These are phyloP conservation scores for Saccharomyces hybrid DNA, from an alignment of 1,139 yeast species.

Conservation along the genomic window DNA sequence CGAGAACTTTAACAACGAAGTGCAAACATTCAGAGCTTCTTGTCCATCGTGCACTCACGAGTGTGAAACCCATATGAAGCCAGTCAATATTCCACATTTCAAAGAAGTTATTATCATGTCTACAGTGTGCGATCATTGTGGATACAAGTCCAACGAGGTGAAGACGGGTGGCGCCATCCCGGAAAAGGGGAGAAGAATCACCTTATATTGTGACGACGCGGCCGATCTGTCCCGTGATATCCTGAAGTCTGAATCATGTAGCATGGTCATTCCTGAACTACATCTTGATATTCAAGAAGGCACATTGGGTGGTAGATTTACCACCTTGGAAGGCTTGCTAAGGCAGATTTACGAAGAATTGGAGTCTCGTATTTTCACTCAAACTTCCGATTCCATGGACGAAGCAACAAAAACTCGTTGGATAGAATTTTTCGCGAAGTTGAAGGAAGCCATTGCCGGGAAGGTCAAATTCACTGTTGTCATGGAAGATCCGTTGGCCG, in stretches of 20 bases:
- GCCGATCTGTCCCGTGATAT: constrained; percentile 94
- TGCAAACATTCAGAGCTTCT: constrained; percentile 85
- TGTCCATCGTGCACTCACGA: constrained; percentile 77
- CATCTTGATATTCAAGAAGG: constrained; percentile 91
- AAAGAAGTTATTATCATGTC: constrained; percentile 96
- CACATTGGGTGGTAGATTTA: constrained; percentile 95
- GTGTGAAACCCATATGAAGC: constrained; percentile 93
- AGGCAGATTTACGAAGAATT: constrained; percentile 86
- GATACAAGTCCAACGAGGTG: constrained; percentile 94
- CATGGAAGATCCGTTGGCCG: constrained; percentile 92
- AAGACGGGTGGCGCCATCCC: constrained; percentile 98
- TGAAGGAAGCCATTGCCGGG: constrained; percentile 80
- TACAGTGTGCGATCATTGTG: constrained; percentile 86
- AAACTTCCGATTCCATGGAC: constrained; percentile 90
- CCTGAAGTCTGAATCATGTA: constrained; percentile 90
- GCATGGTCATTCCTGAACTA: constrained; percentile 77
- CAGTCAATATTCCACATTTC: constrained; percentile 94
- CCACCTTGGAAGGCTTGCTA: constrained; percentile 89
- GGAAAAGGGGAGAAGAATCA: constrained; percentile 67
- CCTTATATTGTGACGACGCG: constrained; percentile 74
- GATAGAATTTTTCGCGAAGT: constrained; percentile 65
- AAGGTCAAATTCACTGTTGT: constrained; percentile 72
- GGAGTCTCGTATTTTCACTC: constrained; percentile 74
- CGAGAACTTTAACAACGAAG: constrained; percentile 79
- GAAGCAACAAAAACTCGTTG: constrained; percentile 67